These are phyloP conservation scores for Cubamyces sp. DNA, from an alignment of 768 basidiomycete species.

Conservation along the genomic window DNA sequence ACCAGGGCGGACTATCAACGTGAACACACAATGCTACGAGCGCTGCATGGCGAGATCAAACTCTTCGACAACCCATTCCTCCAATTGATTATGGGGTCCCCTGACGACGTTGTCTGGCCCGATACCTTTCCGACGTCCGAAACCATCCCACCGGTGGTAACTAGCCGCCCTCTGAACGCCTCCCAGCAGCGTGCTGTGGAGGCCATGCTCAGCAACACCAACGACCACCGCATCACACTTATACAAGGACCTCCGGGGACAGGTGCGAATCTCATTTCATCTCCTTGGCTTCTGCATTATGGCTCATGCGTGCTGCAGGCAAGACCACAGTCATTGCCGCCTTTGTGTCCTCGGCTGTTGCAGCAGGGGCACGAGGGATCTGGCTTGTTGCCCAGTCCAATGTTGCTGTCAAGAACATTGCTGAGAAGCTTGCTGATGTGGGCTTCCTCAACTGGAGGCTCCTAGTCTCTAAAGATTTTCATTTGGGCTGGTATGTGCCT, in stretches of 20 bases:
- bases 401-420: conserved; percentile 89
- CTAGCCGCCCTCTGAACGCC: conserved; percentile 39
- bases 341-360: conserved; percentile 35
- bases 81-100: conserved; percentile 38
- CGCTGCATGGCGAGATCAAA: conserved; percentile 40
- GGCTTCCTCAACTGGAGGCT: conserved; percentile 63
- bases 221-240: conserved; percentile 39
- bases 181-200: conserved; percentile 44
- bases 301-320: conserved; percentile 13
- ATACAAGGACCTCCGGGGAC: conserved; percentile 41
- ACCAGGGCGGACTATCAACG: conserved; percentile 61
- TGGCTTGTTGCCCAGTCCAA: conserved; percentile 89
- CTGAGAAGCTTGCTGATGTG: conserved; percentile 68
- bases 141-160: conserved; percentile 25
- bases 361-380: conserved; percentile 45
- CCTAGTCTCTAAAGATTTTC: conserved; percentile 73
- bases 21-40: conserved; percentile 34
- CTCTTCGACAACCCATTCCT: conserved; percentile 43
- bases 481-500: conserved; percentile 59
- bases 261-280: neutral
- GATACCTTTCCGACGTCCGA: conserved; percentile 32
- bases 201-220: conserved; percentile 43
- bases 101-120: conserved; percentile 43
- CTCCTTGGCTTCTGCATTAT: neutral
- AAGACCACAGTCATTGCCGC: conserved; percentile 41